Percentiles rank a stretch among this genome's conserved stretches.
These are phyloP conservation scores for Phytophthora ohioensis DNA, from an alignment of 352 stramenopile genomes.

Conservation along the genomic window DNA sequence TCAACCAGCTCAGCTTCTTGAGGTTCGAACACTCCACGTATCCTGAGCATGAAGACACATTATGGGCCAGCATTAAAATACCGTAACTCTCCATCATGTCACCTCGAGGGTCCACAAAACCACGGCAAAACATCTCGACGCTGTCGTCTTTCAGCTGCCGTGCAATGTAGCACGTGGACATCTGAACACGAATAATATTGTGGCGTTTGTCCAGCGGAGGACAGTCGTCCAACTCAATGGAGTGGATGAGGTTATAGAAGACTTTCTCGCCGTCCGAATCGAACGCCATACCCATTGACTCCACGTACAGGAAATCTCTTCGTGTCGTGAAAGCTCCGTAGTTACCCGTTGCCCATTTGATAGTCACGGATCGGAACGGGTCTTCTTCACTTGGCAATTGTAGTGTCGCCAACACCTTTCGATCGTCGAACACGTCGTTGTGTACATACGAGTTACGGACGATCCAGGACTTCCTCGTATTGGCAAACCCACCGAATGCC, in stretches of 20 bases:
- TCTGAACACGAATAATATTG: conserved; percentile 48
- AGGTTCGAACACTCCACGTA: conserved; percentile 56
- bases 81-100: conserved; percentile 52
- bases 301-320: conserved; percentile 51
- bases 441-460: conserved; percentile 47
- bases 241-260: conserved; percentile 56
- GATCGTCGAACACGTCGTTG: conserved; percentile 45
- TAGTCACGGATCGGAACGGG: conserved; percentile 49
- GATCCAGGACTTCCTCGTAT: conserved; percentile 33
- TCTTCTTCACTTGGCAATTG: conserved; percentile 42
- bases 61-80: conserved; percentile 45
- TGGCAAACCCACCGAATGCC: conserved; percentile 40
- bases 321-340: conserved; percentile 42
- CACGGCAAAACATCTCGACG: conserved; percentile 61
- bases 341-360: conserved; percentile 47
- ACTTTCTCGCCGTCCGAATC: conserved; percentile 43
- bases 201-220: conserved; percentile 26
- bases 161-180: conserved; percentile 58
- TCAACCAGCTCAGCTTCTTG: conserved; percentile 70
- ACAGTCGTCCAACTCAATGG: conserved; percentile 42
- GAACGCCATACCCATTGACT: conserved; percentile 49
- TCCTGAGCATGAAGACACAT: conserved; percentile 36
- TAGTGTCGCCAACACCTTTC: conserved; percentile 47
- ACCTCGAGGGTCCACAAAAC: conserved; percentile 50
- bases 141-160: conserved; percentile 38